These are phyloP conservation scores for Lachancea fermentati DNA, from an alignment of 805 yeast genomes.

Conservation along the genomic window DNA sequence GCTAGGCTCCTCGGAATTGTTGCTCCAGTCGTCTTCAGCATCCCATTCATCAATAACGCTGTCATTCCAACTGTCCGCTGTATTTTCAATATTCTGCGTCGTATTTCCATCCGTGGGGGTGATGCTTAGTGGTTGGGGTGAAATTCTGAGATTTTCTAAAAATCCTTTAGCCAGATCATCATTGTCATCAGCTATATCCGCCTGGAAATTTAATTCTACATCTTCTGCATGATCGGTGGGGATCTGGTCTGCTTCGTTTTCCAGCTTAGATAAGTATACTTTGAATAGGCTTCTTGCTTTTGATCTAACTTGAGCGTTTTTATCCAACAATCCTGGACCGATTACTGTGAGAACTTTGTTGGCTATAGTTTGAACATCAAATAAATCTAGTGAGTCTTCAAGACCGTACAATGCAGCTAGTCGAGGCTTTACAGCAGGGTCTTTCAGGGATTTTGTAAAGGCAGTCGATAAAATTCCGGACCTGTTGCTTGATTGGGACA, in stretches of 20 bases:
- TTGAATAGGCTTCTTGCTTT: constrained; percentile 70
- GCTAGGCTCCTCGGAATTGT: too few species aligned
- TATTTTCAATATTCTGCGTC: not conserved
- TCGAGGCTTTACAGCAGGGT: constrained; percentile 69
- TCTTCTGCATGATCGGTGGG: constrained; percentile 10
- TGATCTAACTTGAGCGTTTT: constrained; percentile 57
- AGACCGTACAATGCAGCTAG: constrained; percentile 73
- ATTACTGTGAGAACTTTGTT: constrained; percentile 77
- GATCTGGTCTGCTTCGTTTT: constrained; percentile 36
- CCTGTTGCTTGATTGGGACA: constrained; percentile 35
- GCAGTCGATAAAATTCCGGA: constrained; percentile 83
- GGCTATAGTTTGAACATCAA: constrained; percentile 71
- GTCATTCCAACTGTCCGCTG: not conserved
- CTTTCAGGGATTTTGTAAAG: constrained; percentile 74
- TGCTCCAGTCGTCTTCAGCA: not conserved
- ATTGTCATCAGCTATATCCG: constrained; percentile 12
- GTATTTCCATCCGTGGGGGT: too few species aligned
- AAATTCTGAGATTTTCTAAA: constrained; percentile 17
- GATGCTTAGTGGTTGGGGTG: too few species aligned
- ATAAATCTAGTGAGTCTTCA: constrained; percentile 54
- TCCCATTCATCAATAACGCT: not conserved
- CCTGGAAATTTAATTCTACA: constrained; percentile 21
- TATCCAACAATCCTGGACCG: constrained; percentile 78
- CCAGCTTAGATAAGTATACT: constrained; percentile 50
- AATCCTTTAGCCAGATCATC: constrained; percentile 18